Conservation (phyloP, 495 filamentous ascomycete species). For the Elasticomyces elasticus region DNA sequence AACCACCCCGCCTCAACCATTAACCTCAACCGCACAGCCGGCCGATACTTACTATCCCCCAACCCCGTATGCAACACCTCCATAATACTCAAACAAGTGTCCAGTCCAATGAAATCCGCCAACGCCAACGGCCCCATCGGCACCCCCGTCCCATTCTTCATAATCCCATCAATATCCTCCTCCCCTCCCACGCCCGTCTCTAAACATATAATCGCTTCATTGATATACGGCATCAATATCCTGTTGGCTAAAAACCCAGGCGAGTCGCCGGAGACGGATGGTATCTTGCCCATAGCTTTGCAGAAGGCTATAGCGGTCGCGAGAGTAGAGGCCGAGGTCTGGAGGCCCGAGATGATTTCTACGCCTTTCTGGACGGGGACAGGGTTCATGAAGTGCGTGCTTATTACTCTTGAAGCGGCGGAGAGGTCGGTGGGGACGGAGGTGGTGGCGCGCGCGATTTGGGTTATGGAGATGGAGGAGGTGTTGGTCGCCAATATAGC, state of each 20-base stretch:
- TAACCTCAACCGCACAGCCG: constrained; percentile 71
- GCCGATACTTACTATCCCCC: constrained; percentile 89
- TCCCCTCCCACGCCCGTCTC: constrained; percentile 82
- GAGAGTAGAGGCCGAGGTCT: constrained; percentile 74
- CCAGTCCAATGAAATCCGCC: constrained; percentile 94
- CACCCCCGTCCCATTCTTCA: constrained; percentile 98
- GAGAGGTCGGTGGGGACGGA: constrained; percentile 65
- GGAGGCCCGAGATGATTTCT: constrained; percentile 88
- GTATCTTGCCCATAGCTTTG: constrained; percentile 83
- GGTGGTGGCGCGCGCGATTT: constrained; percentile 75
- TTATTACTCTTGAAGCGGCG: constrained; percentile 77
- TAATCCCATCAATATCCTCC: constrained; percentile 90
- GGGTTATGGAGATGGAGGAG: constrained; percentile 92
- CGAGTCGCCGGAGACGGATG: constrained; percentile 74
- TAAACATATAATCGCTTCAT: constrained; percentile 93
- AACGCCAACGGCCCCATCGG: constrained; percentile 93
- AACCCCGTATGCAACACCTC: constrained; percentile 86
- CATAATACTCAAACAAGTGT: constrained; percentile 97
- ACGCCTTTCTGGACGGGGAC: constrained; percentile 96
- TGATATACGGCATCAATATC: constrained; percentile 99
- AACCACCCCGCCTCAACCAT: constrained; percentile 99
- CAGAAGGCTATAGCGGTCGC: constrained; percentile 80
- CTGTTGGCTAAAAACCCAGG: constrained; percentile 94
- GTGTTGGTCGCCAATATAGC: constrained; percentile 96
- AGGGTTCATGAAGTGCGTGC: constrained; percentile 99